Conservation (phyloP, 805 yeast species). For the Suhomyces vadensis region DNA sequence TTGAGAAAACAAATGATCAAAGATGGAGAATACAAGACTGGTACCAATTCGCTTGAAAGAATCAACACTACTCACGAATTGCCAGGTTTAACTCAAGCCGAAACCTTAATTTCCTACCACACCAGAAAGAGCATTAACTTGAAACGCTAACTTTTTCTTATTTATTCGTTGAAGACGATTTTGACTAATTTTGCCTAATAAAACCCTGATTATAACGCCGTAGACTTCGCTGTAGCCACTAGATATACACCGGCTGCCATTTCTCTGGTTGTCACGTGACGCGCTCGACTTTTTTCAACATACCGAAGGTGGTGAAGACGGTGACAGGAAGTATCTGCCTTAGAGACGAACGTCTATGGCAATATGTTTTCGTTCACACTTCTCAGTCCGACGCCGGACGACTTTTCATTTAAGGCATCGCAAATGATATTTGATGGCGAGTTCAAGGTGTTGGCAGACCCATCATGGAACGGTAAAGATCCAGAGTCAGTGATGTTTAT, state of each 20-base stretch:
- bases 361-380: slow-evolving; percentile 40
- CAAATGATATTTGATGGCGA: slow-evolving; percentile 57
- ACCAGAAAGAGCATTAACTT: slow-evolving; percentile 41
- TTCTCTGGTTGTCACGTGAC: not conserved
- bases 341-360: too few relatives aligned
- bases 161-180: not conserved
- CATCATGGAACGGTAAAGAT: slow-evolving; percentile 66
- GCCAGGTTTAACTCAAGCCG: slow-evolving; percentile 53
- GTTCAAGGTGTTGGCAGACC: slow-evolving; percentile 63
- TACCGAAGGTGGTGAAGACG: too few relatives aligned
- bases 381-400: slow-evolving; percentile 29
- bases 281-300: not conserved
- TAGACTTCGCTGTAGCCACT: not conserved
- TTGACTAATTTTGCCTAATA: too few relatives aligned
- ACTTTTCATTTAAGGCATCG: slow-evolving; percentile 44
- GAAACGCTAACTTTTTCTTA: slow-evolving; percentile 9
- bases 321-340: too few relatives aligned
- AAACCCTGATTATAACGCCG: too few relatives aligned
- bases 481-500: slow-evolving; percentile 34
- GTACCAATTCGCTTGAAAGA: slow-evolving; percentile 40
- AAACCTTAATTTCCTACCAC: slow-evolving; percentile 45
- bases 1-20: slow-evolving; percentile 41
- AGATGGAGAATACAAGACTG: slow-evolving; percentile 37
- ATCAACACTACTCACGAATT: slow-evolving; percentile 47
- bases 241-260: not conserved